Evolutionary conservation across 2,329 filamentous ascomycete species (phyloP), one percentile per base, ranked within the genome.

Genomic region (Paecilomyces sp.): DNA sequence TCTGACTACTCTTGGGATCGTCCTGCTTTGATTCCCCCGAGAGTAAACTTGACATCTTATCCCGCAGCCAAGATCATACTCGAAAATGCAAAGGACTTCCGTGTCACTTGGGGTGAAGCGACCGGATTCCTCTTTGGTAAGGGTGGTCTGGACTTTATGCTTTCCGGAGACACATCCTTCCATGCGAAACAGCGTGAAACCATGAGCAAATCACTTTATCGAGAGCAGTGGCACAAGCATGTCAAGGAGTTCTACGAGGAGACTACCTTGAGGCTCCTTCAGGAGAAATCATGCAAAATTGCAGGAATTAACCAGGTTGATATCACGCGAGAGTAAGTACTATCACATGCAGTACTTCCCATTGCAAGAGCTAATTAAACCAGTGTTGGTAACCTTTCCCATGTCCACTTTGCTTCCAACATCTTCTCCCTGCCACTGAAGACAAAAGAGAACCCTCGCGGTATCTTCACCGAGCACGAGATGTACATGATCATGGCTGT

Each of bases 1-100:
- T 77, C 88, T 31, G 78, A 86, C 30, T 95, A 92, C 75, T 85
- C 83, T 70, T 94, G 86, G 67, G 82, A 85, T 4, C 82, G 83
- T 1, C 90, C 90, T 0, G 68, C 73, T 0, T 79, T 74, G 61
- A 79, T 78, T 2, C 76, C 81, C 0, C 77, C 80, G 1, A 77
- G 79, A 0, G 76, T 88, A 25, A 79, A 85, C 61, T 76, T 90
- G 61, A 79, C 79, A 1, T 87, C 87, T 1, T 86, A 87, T 68
- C 78, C 79, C 13, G 85, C 81, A 0, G 86, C 84, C 31, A 83
- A 84, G 69, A 75, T 85, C 55, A 78, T 92, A 28, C 77, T 91
- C 13, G 79, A 83, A 12, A 82, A 87, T 63, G 77, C 81, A 57
- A 74, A 81, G 13, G 82, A 82, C 56, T 93, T 88, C 81, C 84